Conservation (phyloP, 129 eudicot genomes). For the Artemisia annua region DNA sequence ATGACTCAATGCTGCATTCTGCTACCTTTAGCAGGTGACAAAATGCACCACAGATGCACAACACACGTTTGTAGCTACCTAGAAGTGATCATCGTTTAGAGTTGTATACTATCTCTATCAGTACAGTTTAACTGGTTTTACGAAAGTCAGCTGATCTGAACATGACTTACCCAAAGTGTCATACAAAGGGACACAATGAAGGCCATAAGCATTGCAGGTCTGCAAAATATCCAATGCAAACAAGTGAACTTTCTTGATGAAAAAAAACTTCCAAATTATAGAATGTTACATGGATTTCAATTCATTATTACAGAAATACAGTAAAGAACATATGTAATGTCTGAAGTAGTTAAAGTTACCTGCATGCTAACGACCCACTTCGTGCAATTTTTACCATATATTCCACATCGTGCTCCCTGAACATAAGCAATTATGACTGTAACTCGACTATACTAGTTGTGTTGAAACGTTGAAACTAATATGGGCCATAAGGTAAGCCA, state of each 20-base stretch:
- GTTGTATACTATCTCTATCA: no score
- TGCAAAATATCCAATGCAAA: conserved; percentile 33
- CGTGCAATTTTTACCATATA: conserved; percentile 67
- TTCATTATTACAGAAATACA: background rate
- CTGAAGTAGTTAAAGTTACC: conserved; percentile 26
- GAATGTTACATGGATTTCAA: background rate
- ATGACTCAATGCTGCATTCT: background rate
- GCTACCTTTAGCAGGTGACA: background rate
- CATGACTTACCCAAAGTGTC: conserved; percentile 69
- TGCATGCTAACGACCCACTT: conserved; percentile 88
- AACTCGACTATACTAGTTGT: background rate
- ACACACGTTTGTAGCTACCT: background rate
- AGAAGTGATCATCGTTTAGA: background rate
- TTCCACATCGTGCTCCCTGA: conserved; percentile 82
- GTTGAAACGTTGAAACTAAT: background rate
- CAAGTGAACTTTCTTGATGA: background rate
- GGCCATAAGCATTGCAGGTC: conserved; percentile 96
- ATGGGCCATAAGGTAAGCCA: background rate
- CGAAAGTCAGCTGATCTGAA: background rate
- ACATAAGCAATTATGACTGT: background rate
- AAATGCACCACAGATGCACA: background rate
- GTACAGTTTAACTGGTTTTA: no score
- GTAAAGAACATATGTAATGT: background rate
- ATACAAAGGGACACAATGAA: conserved; percentile 88
- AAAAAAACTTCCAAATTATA: background rate